A percentile compares a stretch with the other conserved stretches of the same genome.
Evolutionary conservation across 2,329 filamentous ascomycete genomes (phyloP).

Genomic region (Penicillium sp.): DNA sequence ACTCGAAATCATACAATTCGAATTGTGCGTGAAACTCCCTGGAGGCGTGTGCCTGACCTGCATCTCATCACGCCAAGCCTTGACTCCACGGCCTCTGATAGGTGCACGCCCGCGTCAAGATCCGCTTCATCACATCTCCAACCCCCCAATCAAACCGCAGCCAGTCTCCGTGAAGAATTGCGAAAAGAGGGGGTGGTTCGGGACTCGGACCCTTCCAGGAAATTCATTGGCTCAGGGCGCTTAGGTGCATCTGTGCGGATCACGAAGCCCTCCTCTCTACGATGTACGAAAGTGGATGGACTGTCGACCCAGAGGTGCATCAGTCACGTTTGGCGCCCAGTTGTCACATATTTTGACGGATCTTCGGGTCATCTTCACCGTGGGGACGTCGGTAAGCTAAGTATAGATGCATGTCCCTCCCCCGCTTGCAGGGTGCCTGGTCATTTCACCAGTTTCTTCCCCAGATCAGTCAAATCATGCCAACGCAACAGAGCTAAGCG

Average conservation of each 20-base stretch:
- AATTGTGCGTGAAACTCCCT: conserved; percentile 2
- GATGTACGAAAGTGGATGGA: not conserved
- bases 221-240: conserved; percentile 16
- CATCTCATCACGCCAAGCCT: conserved; percentile 26
- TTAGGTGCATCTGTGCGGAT: conserved; percentile 18
- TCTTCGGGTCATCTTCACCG: conserved; percentile 1
- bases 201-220: not conserved
- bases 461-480: conserved; percentile 7
- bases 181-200: conserved; percentile 12
- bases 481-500: conserved; percentile 5
- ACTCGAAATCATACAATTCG: not conserved
- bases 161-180: conserved; percentile 17
- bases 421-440: conserved; percentile 4
- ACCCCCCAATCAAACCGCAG: conserved; percentile 19
- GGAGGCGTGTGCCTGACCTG: conserved; percentile 19
- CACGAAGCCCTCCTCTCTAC: conserved; percentile 15
- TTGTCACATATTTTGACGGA: conserved; percentile 11
- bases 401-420: conserved; percentile 6
- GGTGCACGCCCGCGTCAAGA: conserved; percentile 10
- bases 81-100: conserved; percentile 15
- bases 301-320: conserved; percentile 7
- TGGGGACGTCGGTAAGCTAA: not conserved
- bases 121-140: conserved; percentile 24
- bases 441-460: conserved; percentile 1
- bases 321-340: conserved; percentile 17